Evolutionary conservation across 2,329 filamentous ascomycete genomes (phyloP).

Genomic region (Fonsecaea pedrosoi): DNA sequence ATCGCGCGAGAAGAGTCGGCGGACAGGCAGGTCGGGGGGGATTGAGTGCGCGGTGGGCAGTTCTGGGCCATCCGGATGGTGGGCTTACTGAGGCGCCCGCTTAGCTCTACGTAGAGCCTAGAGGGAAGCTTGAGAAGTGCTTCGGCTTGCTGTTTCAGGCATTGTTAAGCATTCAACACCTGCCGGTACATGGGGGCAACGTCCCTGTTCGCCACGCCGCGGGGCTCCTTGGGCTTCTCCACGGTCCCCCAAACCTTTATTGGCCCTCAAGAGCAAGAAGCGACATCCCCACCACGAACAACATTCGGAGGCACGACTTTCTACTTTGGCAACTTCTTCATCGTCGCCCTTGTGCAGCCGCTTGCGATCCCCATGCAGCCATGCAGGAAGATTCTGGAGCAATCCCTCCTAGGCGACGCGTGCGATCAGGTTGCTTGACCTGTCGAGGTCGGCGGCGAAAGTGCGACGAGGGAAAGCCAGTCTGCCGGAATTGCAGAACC

Average conservation of each 20-base stretch:
- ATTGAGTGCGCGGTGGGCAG: too few species aligned
- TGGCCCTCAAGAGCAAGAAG: not conserved
- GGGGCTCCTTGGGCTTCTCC: too few species aligned
- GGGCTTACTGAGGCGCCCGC: too few species aligned
- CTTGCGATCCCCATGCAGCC: too few species aligned
- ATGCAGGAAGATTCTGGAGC: not conserved
- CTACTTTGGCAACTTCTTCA: not conserved
- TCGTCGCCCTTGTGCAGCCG: too few species aligned
- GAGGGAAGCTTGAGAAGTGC: too few species aligned
- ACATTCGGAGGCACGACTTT: not conserved
- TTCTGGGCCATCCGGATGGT: too few species aligned
- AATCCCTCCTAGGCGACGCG: not conserved
- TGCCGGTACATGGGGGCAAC: not conserved
- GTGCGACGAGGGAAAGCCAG: slow-evolving; percentile 19
- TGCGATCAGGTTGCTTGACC: slow-evolving; percentile 17
- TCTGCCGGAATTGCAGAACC: slow-evolving; percentile 14
- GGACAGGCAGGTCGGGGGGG: too few species aligned
- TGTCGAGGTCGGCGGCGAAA: slow-evolving; percentile 20
- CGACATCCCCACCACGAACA: not conserved
- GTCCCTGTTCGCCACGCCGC: too few species aligned
- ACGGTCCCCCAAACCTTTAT: too few species aligned
- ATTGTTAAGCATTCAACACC: slow-evolving; percentile 1
- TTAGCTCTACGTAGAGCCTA: too few species aligned
- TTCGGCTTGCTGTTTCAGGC: not conserved
- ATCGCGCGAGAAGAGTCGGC: too few species aligned